A percentile compares a stretch with the other conserved stretches of the same genome.
Evolutionary conservation across 768 basidiomycete genomes (phyloP).

Genomic region (Tulasnella sp.): DNA sequence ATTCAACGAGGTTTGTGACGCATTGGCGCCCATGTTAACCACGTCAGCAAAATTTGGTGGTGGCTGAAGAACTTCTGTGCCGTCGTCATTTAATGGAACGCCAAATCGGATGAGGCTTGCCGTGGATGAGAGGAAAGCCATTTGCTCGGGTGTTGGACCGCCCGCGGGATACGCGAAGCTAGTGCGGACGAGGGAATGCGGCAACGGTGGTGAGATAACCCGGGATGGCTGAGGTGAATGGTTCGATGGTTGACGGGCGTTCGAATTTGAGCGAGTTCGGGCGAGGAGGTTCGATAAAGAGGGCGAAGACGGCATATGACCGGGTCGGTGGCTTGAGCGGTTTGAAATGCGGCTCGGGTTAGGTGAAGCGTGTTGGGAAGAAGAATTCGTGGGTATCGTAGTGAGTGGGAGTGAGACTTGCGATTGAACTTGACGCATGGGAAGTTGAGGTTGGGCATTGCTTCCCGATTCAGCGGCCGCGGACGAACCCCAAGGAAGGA

Average conservation of each 20-base stretch:
- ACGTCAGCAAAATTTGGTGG: not conserved
- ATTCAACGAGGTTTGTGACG: not conserved
- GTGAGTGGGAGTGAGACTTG: constrained; percentile 10
- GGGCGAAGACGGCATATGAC: constrained; percentile 11
- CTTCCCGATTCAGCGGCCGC: not conserved
- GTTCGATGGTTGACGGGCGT: constrained; percentile 9
- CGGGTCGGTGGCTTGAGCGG: constrained; percentile 19
- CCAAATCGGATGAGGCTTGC: constrained; percentile 64
- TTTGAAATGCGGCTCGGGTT: constrained; percentile 5
- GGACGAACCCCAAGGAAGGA: constrained; percentile 16
- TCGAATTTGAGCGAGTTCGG: constrained; percentile 17
- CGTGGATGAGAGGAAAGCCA: constrained; percentile 61
- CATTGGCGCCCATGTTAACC: not conserved
- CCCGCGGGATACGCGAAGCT: constrained; percentile 59
- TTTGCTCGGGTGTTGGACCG: constrained; percentile 50
- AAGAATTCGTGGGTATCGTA: constrained; percentile 30
- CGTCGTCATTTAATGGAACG: constrained; percentile 67
- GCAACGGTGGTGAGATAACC: constrained; percentile 61
- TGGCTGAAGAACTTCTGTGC: constrained; percentile 2
- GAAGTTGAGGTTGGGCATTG: not conserved
- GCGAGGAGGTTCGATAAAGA: not conserved
- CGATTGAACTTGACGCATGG: not conserved
- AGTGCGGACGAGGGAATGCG: constrained; percentile 62
- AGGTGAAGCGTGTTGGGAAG: not conserved
- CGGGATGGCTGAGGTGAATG: constrained; percentile 54